Conservation (phyloP, 2,329 filamentous ascomycete species). For the Paecilomyces dactylethromorphus region DNA sequence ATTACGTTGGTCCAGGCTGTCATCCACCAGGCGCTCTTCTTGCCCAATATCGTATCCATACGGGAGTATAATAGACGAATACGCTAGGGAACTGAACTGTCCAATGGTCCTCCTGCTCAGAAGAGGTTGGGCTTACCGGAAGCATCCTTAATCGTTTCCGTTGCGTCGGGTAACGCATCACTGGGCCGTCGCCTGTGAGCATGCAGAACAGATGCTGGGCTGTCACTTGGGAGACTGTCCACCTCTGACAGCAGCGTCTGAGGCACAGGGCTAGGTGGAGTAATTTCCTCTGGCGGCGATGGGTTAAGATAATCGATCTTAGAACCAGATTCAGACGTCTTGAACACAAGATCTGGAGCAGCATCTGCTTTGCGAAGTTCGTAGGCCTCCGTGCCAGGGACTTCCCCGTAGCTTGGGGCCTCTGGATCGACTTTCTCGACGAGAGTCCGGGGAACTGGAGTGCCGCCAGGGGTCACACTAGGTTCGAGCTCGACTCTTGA, state of each 20-base stretch:
- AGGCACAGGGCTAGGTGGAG: slow-evolving; percentile 24
- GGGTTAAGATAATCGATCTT: slow-evolving; percentile 10
- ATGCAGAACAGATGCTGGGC: slow-evolving; percentile 23
- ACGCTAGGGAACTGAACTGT: slow-evolving; percentile 54
- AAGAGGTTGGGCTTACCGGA: slow-evolving; percentile 48
- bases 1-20: slow-evolving; percentile 16
- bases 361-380: slow-evolving; percentile 53
- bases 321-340: slow-evolving; percentile 36
- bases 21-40: slow-evolving; percentile 19
- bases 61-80: slow-evolving; percentile 44
- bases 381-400: slow-evolving; percentile 55
- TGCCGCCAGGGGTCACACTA: slow-evolving; percentile 45
- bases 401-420: slow-evolving; percentile 52
- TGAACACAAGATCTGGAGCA: slow-evolving; percentile 51
- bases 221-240: slow-evolving; percentile 31
- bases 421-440: slow-evolving; percentile 57
- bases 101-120: slow-evolving; percentile 50
- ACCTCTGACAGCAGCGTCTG: slow-evolving; percentile 40
- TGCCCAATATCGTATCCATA: slow-evolving; percentile 34
- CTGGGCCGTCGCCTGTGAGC: slow-evolving; percentile 35
- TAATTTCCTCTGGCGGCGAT: slow-evolving; percentile 13
- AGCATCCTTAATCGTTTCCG: slow-evolving; percentile 37
- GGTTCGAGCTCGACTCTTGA: slow-evolving; percentile 38
- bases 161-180: slow-evolving; percentile 38
- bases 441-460: slow-evolving; percentile 51